A percentile compares a stretch with the other conserved stretches of the same genome.
These are phyloP conservation scores for Sporothrix brunneoviolacea DNA, from an alignment of 2,329 filamentous ascomycete species.

Conservation along the genomic window DNA sequence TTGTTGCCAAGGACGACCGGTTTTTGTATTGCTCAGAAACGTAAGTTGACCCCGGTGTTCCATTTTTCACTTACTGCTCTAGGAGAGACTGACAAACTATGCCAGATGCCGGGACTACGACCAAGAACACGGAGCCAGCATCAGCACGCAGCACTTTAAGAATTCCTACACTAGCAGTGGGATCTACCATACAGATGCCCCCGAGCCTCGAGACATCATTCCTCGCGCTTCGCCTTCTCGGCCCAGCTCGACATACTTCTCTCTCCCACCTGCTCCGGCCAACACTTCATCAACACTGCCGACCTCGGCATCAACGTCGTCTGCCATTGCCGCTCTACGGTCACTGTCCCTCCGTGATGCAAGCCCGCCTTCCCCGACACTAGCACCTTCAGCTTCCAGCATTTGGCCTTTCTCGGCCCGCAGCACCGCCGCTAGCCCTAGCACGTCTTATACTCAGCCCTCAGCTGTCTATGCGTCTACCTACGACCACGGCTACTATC, in stretches of 20 bases:
- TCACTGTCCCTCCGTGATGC: constrained; percentile 48
- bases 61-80: no score
- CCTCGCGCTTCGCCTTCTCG: constrained; percentile 58
- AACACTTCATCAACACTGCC: constrained; percentile 35
- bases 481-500: constrained; percentile 40
- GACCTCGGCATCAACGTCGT: constrained; percentile 35
- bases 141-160: constrained; percentile 17
- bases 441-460: constrained; percentile 44
- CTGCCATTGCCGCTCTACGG: constrained; percentile 49
- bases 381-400: constrained; percentile 29
- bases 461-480: constrained; percentile 44
- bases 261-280: constrained; percentile 45
- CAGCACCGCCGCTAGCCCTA: constrained; percentile 45
- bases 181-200: neutral
- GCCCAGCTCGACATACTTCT: constrained; percentile 48
- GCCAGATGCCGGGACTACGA: constrained; percentile 49
- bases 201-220: constrained; percentile 55
- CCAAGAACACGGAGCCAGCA: constrained; percentile 29
- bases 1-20: constrained; percentile 50
- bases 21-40: constrained; percentile 57
- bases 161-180: constrained; percentile 12
- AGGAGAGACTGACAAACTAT: neutral
- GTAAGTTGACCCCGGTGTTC: no score
- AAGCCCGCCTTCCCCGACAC: constrained; percentile 48
- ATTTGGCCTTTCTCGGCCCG: constrained; percentile 50